Evolutionary conservation across 306 rosid genomes (phyloP).

Genomic region (Morella rubra): DNA sequence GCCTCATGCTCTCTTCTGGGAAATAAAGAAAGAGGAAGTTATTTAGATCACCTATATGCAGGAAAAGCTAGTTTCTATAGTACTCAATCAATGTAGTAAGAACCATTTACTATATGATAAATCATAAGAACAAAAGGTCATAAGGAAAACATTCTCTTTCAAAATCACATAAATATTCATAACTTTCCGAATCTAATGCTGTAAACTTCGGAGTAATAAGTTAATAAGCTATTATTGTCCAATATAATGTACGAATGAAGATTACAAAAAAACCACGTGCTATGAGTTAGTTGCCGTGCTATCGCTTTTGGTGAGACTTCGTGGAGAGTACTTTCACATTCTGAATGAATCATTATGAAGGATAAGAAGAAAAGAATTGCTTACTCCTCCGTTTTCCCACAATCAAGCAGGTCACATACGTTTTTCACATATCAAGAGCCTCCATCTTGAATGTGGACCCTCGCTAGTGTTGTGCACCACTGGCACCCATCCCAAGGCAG

Average conservation of each 20-base stretch:
- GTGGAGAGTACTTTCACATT: slow-evolving; percentile 4
- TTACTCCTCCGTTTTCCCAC: slow-evolving; percentile 9
- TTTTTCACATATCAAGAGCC: slow-evolving; percentile 70
- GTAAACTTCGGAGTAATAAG: background rate
- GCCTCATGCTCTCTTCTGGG: slow-evolving; percentile 8
- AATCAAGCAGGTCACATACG: slow-evolving; percentile 40
- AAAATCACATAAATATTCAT: background rate
- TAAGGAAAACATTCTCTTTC: no score
- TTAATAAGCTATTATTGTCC: slow-evolving; percentile 19
- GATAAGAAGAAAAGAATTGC: background rate
- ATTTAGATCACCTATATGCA: background rate
- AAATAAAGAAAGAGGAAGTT: background rate
- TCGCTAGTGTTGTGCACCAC: slow-evolving; percentile 60
- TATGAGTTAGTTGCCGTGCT: slow-evolving; percentile 31
- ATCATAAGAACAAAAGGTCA: slow-evolving; percentile 2
- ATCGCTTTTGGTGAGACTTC: slow-evolving; percentile 18
- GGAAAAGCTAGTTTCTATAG: background rate
- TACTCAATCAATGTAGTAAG: background rate
- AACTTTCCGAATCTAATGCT: background rate
- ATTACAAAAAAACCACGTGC: background rate
- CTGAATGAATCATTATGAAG: background rate
- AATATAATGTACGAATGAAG: slow-evolving; percentile 3
- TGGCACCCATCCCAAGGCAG: slow-evolving; percentile 68
- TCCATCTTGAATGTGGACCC: slow-evolving; percentile 86
- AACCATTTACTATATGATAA: background rate